These are phyloP conservation scores for Carpinus viminea DNA, from an alignment of 306 rosid species.

Conservation along the genomic window DNA sequence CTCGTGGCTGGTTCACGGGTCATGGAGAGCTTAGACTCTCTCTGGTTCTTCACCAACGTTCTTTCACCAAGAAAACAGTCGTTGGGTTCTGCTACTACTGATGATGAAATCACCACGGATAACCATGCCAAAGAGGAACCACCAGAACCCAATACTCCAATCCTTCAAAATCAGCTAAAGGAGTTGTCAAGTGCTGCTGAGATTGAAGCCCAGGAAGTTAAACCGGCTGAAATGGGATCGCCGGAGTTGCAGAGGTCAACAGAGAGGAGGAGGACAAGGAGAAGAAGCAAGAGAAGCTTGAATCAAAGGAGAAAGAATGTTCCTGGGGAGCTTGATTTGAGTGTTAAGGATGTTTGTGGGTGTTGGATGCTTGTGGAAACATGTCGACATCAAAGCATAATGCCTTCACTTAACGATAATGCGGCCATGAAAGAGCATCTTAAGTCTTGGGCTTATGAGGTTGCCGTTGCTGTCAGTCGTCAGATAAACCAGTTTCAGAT, in stretches of 20 bases:
- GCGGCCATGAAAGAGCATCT: constrained; percentile 73
- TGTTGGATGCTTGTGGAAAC: constrained; percentile 10
- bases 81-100: constrained; percentile 13
- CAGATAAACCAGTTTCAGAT: constrained; percentile 27
- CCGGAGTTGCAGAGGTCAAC: constrained; percentile 15
- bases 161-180: constrained; percentile 6
- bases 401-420: constrained; percentile 52
- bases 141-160: constrained; percentile 20
- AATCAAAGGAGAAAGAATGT: constrained; percentile 14
- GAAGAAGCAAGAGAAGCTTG: constrained; percentile 12
- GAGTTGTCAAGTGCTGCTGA: constrained; percentile 15
- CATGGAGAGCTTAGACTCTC: constrained; percentile 46
- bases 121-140: constrained; percentile 13
- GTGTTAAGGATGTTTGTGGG: constrained; percentile 19
- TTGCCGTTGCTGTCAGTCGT: constrained; percentile 49
- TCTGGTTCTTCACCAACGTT: constrained; percentile 66
- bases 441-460: constrained; percentile 74
- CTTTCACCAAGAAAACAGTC: constrained; percentile 13
- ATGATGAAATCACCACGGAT: constrained; percentile 12
- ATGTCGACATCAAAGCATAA: constrained; percentile 12
- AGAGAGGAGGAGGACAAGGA: constrained; percentile 19
- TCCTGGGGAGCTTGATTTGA: constrained; percentile 36
- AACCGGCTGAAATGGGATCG: not conserved
- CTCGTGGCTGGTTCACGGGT: constrained; percentile 48
- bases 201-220: constrained; percentile 4